Evolutionary conservation across 768 basidiomycete species (phyloP).

Genomic region (Boletus barrowsii): DNA sequence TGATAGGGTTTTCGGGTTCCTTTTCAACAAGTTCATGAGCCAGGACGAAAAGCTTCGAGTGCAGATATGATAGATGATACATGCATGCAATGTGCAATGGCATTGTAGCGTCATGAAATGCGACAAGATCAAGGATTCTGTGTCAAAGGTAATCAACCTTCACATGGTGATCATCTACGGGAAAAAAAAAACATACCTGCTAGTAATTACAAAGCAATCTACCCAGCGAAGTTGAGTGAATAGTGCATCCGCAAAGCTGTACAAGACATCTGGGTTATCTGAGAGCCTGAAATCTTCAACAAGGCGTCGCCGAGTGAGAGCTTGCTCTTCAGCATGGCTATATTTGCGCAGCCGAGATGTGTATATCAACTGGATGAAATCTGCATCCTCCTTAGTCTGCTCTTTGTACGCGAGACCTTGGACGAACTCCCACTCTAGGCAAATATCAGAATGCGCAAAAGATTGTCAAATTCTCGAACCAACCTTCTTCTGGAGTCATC

Average conservation of each 20-base stretch:
- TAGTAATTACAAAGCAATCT: conserved; percentile 88
- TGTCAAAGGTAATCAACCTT: neutral
- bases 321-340: conserved; percentile 80
- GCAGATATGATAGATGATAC: conserved; percentile 89
- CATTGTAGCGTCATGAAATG: conserved; percentile 85
- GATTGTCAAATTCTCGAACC: conserved; percentile 4
- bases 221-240: conserved; percentile 90
- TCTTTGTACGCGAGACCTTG: conserved; percentile 77
- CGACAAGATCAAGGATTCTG: conserved; percentile 83
- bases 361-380: conserved; percentile 92
- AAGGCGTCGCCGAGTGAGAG: conserved; percentile 71
- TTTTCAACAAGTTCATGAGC: conserved; percentile 95
- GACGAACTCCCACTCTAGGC: conserved; percentile 92
- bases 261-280: conserved; percentile 91
- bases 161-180: neutral
- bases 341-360: conserved; percentile 89
- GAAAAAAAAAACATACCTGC: conserved; percentile 46
- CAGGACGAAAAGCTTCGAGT: conserved; percentile 91
- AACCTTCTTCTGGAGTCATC: conserved; percentile 95
- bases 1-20: conserved; percentile 88
- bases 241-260: conserved; percentile 85
- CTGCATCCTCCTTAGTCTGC: conserved; percentile 84
- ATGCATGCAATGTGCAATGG: conserved; percentile 97
- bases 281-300: conserved; percentile 79
- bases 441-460: conserved; percentile 6